Conservation (phyloP, 2,329 filamentous ascomycete species). For the Fusarium lateritium region DNA sequence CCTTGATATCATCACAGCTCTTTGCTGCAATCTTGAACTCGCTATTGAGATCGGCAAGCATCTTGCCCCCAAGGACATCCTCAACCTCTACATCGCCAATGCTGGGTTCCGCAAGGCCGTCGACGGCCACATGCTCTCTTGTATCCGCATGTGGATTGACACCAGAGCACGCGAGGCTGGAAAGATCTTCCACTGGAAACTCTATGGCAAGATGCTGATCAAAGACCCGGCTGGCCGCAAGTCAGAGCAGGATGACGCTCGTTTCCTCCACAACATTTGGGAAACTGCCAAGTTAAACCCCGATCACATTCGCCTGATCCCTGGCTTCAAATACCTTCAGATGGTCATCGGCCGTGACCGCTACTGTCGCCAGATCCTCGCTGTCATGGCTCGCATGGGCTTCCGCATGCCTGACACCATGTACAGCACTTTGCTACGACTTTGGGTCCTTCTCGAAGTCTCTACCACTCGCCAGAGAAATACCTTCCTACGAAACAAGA, state of each 20-base stretch:
- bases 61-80: conserved; percentile 68
- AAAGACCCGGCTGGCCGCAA: conserved; percentile 70
- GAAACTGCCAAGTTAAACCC: conserved; percentile 19
- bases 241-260: conserved; percentile 44
- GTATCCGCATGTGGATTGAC: conserved; percentile 69
- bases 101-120: conserved; percentile 73
- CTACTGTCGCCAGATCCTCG: conserved; percentile 73
- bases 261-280: conserved; percentile 20
- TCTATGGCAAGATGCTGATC: conserved; percentile 71
- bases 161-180: conserved; percentile 69
- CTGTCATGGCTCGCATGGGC: conserved; percentile 70
- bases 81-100: conserved; percentile 76
- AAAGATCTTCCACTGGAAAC: conserved; percentile 71
- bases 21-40: conserved; percentile 66
- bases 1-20: conserved; percentile 60
- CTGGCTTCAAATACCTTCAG: conserved; percentile 76
- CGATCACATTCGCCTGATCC: conserved; percentile 65
- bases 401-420: conserved; percentile 68
- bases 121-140: conserved; percentile 71
- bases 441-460: conserved; percentile 82
- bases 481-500: conserved; percentile 65
- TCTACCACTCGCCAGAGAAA: conserved; percentile 69
- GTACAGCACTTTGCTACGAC: conserved; percentile 68
- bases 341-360: conserved; percentile 74
- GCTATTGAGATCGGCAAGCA: conserved; percentile 68